Evolutionary conservation across 257 asterid species (phyloP).

Genomic region (Euphrasia confusa): DNA sequence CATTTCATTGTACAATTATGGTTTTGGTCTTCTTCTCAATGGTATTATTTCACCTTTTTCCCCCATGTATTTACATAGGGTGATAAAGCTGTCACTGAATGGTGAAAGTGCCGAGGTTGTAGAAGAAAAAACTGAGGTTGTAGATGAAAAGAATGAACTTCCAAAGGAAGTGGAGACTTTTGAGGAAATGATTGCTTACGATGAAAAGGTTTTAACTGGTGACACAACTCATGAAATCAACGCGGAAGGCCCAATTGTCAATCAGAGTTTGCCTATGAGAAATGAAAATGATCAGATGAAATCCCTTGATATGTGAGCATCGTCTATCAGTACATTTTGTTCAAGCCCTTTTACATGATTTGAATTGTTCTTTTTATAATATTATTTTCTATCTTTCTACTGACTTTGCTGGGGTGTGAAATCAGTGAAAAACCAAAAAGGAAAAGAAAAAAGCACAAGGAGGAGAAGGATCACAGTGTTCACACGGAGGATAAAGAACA

Average conservation of each 20-base stretch:
- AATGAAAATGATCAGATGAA: constrained; percentile 24
- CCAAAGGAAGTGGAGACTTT: constrained; percentile 18
- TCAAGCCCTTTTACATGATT: constrained; percentile 3
- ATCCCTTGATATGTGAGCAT: constrained; percentile 34
- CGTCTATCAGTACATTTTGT: constrained; percentile 5
- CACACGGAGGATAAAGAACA: constrained; percentile 28
- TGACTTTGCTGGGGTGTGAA: constrained; percentile 14
- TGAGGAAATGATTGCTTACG: constrained; percentile 17
- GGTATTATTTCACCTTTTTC: constrained; percentile 15
- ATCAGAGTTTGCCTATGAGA: constrained; percentile 25
- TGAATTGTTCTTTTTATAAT: constrained; percentile 17
- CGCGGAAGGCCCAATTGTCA: constrained; percentile 9
- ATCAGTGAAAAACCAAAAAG: constrained; percentile 36
- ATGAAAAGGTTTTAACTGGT: constrained; percentile 21
- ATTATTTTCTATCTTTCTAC: background rate
- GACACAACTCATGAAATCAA: constrained; percentile 13
- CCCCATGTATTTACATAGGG: constrained; percentile 20
- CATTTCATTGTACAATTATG: background rate
- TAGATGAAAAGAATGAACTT: constrained; percentile 24
- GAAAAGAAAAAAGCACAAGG: constrained; percentile 50
- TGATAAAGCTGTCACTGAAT: constrained; percentile 26
- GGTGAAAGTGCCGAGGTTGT: constrained; percentile 20
- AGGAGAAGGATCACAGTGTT: constrained; percentile 29
- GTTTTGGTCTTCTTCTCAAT: background rate
- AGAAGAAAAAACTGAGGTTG: background rate